Evolutionary conservation across 805 yeast species (phyloP).

Genomic region (Metschnikowia matae): DNA sequence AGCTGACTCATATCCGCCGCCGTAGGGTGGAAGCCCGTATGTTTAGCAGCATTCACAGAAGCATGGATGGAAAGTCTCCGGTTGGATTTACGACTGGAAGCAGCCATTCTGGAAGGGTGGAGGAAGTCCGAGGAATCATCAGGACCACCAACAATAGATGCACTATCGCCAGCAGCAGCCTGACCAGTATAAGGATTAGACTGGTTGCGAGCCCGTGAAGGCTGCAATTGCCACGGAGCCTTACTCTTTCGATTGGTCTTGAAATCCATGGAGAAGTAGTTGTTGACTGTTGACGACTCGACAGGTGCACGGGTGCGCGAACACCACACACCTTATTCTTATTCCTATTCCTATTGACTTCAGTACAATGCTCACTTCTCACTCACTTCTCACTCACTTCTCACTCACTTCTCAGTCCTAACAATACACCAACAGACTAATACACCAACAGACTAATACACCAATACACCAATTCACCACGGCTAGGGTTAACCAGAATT

Average conservation of each 20-base stretch:
- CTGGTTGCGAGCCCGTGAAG: constrained; percentile 4
- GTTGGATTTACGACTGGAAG: constrained; percentile 9
- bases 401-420: no score
- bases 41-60: constrained; percentile 14
- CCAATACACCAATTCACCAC: no score
- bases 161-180: neutral
- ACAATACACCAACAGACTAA: neutral
- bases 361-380: no score
- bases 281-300: neutral
- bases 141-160: neutral
- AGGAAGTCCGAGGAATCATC: constrained; percentile 1
- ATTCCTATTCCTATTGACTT: neutral
- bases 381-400: no score
- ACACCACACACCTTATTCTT: neutral
- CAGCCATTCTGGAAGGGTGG: constrained; percentile 12
- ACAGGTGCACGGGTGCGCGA: constrained; percentile 1
- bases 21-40: constrained; percentile 7
- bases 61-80: constrained; percentile 20
- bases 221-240: constrained; percentile 38
- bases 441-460: no score
- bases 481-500: no score
- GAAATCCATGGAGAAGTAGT: constrained; percentile 25
- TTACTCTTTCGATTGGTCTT: constrained; percentile 38
- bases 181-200: constrained; percentile 13
- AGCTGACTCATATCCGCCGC: constrained; percentile 7